Conservation (phyloP, 257 asterid genomes). For the Rauvolfia tetraphylla region DNA sequence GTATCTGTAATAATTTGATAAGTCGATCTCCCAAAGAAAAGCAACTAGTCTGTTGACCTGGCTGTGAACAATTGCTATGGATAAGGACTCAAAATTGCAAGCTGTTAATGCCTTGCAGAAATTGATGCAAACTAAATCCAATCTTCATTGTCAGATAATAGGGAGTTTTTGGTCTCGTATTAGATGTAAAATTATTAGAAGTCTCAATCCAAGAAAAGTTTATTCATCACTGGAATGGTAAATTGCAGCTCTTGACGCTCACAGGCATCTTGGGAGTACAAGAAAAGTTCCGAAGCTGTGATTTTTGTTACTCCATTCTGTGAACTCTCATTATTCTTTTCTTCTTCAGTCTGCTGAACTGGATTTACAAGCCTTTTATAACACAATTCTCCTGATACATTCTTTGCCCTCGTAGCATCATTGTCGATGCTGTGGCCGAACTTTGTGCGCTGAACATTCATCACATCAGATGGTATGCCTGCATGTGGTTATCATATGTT, state of each 20-base stretch:
- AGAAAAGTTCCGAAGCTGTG: not conserved
- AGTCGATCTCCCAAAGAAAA: not conserved
- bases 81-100: not conserved
- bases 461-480: conserved; percentile 73
- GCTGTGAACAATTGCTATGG: not conserved
- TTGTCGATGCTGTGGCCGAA: conserved; percentile 93
- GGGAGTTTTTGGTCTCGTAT: not conserved
- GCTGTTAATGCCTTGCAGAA: not conserved
- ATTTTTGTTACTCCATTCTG: not conserved
- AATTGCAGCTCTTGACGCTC: not conserved
- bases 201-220: not conserved
- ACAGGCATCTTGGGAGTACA: not conserved
- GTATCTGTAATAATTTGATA: not conserved
- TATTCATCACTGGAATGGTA: not conserved
- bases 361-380: conserved; percentile 13
- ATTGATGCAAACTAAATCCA: too few species aligned
- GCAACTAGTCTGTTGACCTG: not conserved
- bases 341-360: conserved; percentile 6
- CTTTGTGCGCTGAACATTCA: conserved; percentile 92
- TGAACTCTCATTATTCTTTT: not conserved
- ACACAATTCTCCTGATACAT: conserved; percentile 8
- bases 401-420: conserved; percentile 62
- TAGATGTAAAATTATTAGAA: not conserved
- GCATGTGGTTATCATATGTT: not conserved
- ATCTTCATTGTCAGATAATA: not conserved